Evolutionary conservation across 192 early-diverging fungal species (phyloP), one percentile per base, ranked within the genome.

Genomic region (Entomortierella beljakovae): DNA sequence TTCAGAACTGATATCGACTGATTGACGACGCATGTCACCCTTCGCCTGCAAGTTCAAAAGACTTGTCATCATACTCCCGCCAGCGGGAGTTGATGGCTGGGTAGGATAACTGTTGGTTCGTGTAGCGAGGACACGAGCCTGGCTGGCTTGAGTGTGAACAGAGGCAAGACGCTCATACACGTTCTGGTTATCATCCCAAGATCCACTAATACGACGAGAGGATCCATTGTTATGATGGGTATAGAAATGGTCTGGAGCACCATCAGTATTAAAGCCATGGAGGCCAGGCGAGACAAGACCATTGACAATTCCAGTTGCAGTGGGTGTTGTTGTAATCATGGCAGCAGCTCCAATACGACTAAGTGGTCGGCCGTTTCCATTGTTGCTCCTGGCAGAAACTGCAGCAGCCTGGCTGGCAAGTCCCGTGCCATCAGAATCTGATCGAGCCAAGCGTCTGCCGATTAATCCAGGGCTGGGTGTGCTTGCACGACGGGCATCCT

Each of bases 31-130:
- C 55, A 59, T 59, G 31, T 20, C 3, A 3, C 48, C 28, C 7
- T 26, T 25, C 53, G 25, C 23, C 11, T 58, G 43, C 33, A 67
- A 43, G 57, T 59, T 59, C 8, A 54, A 53, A 18, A 23, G 43
- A 26, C 48, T 69, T 13, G 71, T 66, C 75, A 79, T 79, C 75
- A 79, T 79, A 37, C 67, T 79, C 75, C 75, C 75, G 67, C 75
- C 75, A 6, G 75, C 75, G 60, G 75, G 67, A 50, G 42, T 53
- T 57, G 35, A 43, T 23, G 56, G 16, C 16, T 32, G 50, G 26
- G 29, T 16, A 18, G n/a, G 25, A 22, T 43, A 28, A 2, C 7
- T n/a, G 28, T 29, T 48, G 67, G 33, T 40, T 6, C 75, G 40
- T 6, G 65, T 68, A 0, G 75, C 75, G 25, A 70, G 33, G 23